Evolutionary conservation across 257 asterid species (phyloP).

Genomic region (Petunia axillaris): DNA sequence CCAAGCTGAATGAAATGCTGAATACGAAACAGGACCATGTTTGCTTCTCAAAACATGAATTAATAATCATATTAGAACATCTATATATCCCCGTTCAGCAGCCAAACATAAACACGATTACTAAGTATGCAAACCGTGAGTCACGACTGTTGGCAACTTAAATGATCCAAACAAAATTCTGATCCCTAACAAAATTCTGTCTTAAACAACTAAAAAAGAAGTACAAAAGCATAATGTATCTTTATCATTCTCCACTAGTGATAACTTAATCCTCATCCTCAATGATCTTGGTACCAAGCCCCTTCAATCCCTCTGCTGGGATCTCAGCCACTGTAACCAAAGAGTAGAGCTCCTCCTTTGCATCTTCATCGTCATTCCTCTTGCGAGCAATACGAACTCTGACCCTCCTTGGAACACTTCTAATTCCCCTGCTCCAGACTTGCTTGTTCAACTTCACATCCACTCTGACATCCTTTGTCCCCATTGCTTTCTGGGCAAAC

Average conservation of each 20-base stretch:
- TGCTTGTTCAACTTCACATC: conserved; percentile 24
- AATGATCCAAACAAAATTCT: background rate
- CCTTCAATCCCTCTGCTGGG: conserved; percentile 27
- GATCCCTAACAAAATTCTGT: conserved; percentile 13
- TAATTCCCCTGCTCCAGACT: conserved; percentile 22
- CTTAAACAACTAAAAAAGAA: background rate
- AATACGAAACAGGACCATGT: background rate
- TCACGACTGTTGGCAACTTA: background rate
- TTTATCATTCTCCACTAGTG: background rate
- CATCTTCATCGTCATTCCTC: conserved; percentile 25
- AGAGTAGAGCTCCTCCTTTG: conserved; percentile 17
- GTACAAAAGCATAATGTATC: background rate
- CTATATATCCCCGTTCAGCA: background rate
- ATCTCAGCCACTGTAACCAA: conserved; percentile 22
- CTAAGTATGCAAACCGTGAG: background rate
- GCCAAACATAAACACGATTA: background rate
- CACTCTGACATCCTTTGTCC: conserved; percentile 16
- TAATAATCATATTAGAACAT: background rate
- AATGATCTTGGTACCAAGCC: conserved; percentile 17
- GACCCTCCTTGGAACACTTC: conserved; percentile 27
- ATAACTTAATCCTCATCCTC: conserved; percentile 22
- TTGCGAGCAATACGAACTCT: conserved; percentile 24
- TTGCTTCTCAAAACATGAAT: background rate
- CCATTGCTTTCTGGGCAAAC: conserved; percentile 21
- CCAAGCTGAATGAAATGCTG: background rate